phyloP scores from a whole-genome alignment of 805 yeast genomes.

The Cephaloascus albidus region DNA sequence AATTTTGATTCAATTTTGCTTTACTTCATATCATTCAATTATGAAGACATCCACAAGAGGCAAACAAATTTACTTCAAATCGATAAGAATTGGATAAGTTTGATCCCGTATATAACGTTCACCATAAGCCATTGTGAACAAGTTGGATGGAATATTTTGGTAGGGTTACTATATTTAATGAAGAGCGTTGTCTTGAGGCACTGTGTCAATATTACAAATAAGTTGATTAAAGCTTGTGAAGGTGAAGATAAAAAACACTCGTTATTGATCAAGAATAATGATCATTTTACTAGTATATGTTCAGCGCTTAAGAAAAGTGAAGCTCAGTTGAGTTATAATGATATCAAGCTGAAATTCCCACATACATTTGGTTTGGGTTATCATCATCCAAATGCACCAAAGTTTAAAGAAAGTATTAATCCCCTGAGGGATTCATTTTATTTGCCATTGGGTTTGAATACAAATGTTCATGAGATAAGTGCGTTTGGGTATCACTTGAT shows the following conservation, averaged over 20 bases:
- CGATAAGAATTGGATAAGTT: constrained; percentile 22
- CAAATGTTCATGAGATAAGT: neutral
- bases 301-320: neutral
- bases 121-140: constrained; percentile 10
- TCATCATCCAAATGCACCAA: neutral
- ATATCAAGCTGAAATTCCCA: neutral
- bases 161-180: constrained; percentile 8
- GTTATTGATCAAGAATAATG: too few relatives aligned
- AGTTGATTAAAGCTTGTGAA: neutral
- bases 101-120: constrained; percentile 18
- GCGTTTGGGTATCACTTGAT: neutral
- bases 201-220: neutral
- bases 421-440: neutral
- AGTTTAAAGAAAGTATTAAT: neutral
- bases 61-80: constrained; percentile 11
- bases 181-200: constrained; percentile 11
- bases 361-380: neutral
- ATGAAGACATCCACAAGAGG: constrained; percentile 22
- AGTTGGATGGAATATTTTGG: constrained; percentile 4
- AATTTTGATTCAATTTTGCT: constrained; percentile 27
- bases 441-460: neutral
- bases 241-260: neutral
- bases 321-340: neutral
- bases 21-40: constrained; percentile 24
- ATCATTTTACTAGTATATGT: too few relatives aligned